Evolutionary conservation across 495 filamentous ascomycete species (phyloP), one percentile per base, ranked within the genome.

Genomic region (Schizothecium vesticola): DNA sequence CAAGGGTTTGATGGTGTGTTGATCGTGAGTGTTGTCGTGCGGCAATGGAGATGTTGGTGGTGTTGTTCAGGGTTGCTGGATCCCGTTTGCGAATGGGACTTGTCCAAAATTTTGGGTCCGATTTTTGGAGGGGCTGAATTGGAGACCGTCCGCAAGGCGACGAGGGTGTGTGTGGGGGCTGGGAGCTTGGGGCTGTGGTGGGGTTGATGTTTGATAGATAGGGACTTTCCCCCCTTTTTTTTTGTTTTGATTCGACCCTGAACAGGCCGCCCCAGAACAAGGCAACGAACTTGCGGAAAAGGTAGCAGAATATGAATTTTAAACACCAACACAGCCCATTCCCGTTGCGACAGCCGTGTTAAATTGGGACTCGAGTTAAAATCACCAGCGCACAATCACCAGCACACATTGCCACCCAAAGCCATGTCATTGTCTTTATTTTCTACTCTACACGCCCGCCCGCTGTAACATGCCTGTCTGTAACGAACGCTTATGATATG

Each of bases 91-190:
- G 43, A 51, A 51, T 51, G 43, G 36, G 43, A 51, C 43, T 43
- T n/a, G 43, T 26, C 58, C 23, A 31, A 67, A 67, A 67, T 55
- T 67, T 67, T 61, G 59, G 65, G 23, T 28, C 23, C 12, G 26
- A 59, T 59, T 25, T 59, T 59, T 59, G 58, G 58, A 59, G 58
- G 22, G 26, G 58, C 23, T 25, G 26, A 56, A 51, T 43, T 29
- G 21, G 23, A 26, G 63, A 29, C 56, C 4, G 57, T 9, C 23
- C 23, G 57, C 23, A 24, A 26, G 57, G 57, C 57, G 22, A 22
- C 56, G 6, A 26, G 4, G 23, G 11, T 23, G 23, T 24, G 26
- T 28, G 23, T 11, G 57, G 26, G 16, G 36, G 36, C 36, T 51
- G 36, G 33, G 36, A 51, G 16, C 36, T 51, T 51, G 36, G 16